Percentiles rank a stretch among this genome's conserved stretches.
These are phyloP conservation scores for Aspergillus kassunensis DNA, from an alignment of 495 filamentous ascomycete species.

Conservation along the genomic window DNA sequence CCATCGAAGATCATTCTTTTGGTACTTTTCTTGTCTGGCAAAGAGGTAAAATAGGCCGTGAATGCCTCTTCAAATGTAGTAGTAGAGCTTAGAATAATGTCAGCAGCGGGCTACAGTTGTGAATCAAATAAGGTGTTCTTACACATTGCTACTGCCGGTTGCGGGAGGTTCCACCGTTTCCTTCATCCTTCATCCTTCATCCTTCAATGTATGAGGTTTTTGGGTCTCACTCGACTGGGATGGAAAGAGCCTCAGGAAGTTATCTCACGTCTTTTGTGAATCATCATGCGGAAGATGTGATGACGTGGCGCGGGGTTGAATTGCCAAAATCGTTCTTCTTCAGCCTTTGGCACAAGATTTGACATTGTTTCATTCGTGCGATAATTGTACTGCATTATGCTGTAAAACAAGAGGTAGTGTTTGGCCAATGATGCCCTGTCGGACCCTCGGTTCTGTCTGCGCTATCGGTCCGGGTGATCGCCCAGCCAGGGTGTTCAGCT, in stretches of 20 bases:
- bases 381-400: too few species aligned
- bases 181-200: not conserved
- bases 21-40: not conserved
- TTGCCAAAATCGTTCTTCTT: not conserved
- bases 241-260: too few species aligned
- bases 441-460: too few species aligned
- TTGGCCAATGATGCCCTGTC: too few species aligned
- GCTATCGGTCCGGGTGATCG: too few species aligned
- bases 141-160: not conserved
- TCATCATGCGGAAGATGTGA: not conserved
- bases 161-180: not conserved
- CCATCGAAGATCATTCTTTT: not conserved
- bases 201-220: too few species aligned
- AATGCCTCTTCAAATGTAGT: not conserved
- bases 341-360: too few species aligned
- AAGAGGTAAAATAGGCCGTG: not conserved
- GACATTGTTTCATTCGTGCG: not conserved
- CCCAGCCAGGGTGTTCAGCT: too few species aligned
- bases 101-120: not conserved
- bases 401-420: too few species aligned
- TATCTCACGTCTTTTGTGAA: not conserved
- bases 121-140: not conserved
- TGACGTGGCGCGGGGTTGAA: not conserved
- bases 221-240: too few species aligned
- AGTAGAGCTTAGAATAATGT: not conserved